A percentile compares a stretch with the other conserved stretches of the same genome.
These are phyloP conservation scores for Crucibulum laeve DNA, from an alignment of 768 basidiomycete species.

Conservation along the genomic window DNA sequence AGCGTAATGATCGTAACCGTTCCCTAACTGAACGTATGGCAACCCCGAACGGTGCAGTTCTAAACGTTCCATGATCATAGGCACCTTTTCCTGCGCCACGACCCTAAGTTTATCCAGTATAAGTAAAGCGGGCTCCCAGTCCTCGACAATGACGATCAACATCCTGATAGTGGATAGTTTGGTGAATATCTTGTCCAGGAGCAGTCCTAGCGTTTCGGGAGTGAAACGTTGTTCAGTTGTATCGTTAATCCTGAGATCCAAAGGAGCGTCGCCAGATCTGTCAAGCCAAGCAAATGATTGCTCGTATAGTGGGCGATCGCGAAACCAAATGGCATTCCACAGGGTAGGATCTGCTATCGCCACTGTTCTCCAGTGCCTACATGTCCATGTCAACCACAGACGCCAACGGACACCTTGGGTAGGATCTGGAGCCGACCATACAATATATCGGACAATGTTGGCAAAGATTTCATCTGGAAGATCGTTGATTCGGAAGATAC, in stretches of 20 bases:
- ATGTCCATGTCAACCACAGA: constrained; percentile 54
- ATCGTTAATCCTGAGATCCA: constrained; percentile 63
- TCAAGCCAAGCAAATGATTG: constrained; percentile 55
- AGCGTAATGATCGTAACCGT: constrained; percentile 29
- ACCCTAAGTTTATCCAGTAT: constrained; percentile 45
- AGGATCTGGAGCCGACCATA: constrained; percentile 44
- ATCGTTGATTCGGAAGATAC: constrained; percentile 53
- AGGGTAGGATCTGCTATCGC: constrained; percentile 45
- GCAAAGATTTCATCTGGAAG: constrained; percentile 63
- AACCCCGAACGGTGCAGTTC: constrained; percentile 59
- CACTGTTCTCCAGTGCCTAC: constrained; percentile 47
- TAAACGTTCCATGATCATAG: constrained; percentile 51
- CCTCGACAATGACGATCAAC: constrained; percentile 52
- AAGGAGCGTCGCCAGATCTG: constrained; percentile 46
- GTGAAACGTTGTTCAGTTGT: constrained; percentile 29
- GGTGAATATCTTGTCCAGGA: constrained; percentile 48
- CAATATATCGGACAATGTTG: constrained; percentile 58
- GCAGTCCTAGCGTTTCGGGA: constrained; percentile 32
- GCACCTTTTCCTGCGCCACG: constrained; percentile 24
- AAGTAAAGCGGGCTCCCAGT: constrained; percentile 49
- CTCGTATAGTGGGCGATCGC: constrained; percentile 42
- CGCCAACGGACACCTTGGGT: constrained; percentile 32
- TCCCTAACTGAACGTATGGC: constrained; percentile 41
- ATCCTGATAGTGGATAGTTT: constrained; percentile 57
- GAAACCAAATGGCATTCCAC: constrained; percentile 68